Conservation (phyloP, 2,329 filamentous ascomycete genomes). For the Penicillium vulpinum region DNA sequence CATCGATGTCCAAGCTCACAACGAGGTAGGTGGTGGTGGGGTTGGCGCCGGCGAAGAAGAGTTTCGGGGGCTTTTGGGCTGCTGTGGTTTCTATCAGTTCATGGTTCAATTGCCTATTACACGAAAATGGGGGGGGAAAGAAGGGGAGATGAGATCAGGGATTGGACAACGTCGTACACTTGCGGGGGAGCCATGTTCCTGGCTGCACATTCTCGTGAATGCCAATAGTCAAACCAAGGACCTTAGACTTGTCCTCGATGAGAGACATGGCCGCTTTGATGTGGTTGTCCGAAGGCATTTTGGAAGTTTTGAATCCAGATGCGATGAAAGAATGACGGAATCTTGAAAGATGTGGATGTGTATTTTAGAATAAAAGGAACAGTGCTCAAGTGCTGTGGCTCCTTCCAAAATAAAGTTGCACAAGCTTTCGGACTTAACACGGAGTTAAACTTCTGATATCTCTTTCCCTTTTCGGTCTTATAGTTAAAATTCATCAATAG, state of each 20-base stretch:
- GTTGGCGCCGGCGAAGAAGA: conserved; percentile 18
- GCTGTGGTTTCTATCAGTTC: conserved; percentile 10
- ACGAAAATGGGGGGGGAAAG: not conserved
- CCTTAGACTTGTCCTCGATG: conserved; percentile 35
- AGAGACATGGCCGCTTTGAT: conserved; percentile 23
- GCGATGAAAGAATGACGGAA: not conserved
- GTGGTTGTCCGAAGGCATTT: conserved; percentile 20
- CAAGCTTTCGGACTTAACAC: conserved; percentile 7
- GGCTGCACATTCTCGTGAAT: conserved; percentile 28
- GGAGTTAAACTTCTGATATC: not conserved
- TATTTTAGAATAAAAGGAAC: not conserved
- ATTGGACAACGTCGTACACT: conserved; percentile 18
- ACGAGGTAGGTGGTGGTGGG: conserved; percentile 27
- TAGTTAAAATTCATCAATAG: too few relatives aligned
- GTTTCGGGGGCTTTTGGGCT: conserved; percentile 22
- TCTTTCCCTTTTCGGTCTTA: not conserved
- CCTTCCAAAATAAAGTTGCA: not conserved
- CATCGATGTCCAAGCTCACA: conserved; percentile 32
- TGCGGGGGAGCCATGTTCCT: conserved; percentile 34
- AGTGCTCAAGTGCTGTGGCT: too few relatives aligned
- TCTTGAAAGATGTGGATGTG: too few relatives aligned
- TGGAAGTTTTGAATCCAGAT: not conserved
- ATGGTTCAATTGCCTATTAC: not conserved
- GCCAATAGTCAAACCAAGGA: conserved; percentile 35
- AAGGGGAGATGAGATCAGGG: too few relatives aligned